Conservation (phyloP, 1,284 basidiomycete genomes). For the Hemileia vastatrix region DNA sequence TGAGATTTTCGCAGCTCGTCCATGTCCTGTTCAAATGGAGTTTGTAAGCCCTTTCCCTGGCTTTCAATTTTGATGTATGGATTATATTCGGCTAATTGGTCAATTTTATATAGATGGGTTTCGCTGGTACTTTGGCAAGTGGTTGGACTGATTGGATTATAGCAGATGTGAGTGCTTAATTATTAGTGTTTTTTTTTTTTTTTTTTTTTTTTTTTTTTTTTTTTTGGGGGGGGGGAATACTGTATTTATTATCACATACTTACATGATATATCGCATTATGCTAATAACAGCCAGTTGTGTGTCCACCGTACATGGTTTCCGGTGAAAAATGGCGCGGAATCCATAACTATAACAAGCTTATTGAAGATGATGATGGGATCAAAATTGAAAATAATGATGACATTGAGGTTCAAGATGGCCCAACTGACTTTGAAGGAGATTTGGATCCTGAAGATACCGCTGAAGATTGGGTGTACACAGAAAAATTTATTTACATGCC, state of each 20-base stretch:
- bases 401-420: conserved; percentile 24
- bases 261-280: neutral
- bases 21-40: conserved; percentile 55
- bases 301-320: conserved; percentile 51
- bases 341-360: conserved; percentile 8
- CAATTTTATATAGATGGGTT: conserved; percentile 47
- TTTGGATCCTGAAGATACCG: conserved; percentile 51
- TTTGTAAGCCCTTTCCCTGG: conserved; percentile 42
- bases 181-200: too few species aligned
- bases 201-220: too few species aligned
- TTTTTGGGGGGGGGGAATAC: too few species aligned
- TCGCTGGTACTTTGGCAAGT: conserved; percentile 53
- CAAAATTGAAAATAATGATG: conserved; percentile 20
- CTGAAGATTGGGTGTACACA: conserved; percentile 52
- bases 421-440: conserved; percentile 48
- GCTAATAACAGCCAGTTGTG: conserved; percentile 45
- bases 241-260: neutral
- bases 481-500: conserved; percentile 47
- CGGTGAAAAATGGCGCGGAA: conserved; percentile 46
- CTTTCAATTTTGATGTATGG: neutral
- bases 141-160: conserved; percentile 59
- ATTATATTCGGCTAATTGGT: neutral
- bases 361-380: conserved; percentile 1
- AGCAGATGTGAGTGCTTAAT: conserved; percentile 24
- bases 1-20: conserved; percentile 56